These are phyloP conservation scores for Hymenoscyphus linearis DNA, from an alignment of 2,329 filamentous ascomycete genomes.

Conservation along the genomic window DNA sequence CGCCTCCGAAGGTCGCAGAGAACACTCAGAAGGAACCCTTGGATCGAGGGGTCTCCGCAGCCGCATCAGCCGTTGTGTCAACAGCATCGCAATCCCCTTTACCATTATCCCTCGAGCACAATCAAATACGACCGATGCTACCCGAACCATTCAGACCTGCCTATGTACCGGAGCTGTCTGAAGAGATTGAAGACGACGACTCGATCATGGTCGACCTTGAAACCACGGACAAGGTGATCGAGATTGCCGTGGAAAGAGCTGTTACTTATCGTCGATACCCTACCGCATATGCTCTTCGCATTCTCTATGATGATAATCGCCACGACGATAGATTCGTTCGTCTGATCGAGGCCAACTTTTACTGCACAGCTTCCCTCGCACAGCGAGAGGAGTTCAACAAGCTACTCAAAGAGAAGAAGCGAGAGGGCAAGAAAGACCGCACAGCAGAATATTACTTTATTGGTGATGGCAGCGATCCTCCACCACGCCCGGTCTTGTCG, in stretches of 20 bases:
- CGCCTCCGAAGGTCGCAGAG: constrained; percentile 12
- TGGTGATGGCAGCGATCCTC: constrained; percentile 29
- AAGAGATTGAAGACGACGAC: neutral
- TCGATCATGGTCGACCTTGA: constrained; percentile 15
- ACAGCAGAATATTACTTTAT: constrained; percentile 48
- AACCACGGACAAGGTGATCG: constrained; percentile 47
- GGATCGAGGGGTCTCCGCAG: constrained; percentile 8
- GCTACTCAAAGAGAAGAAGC: constrained; percentile 50
- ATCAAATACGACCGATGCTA: constrained; percentile 5
- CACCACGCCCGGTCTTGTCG: constrained; percentile 15
- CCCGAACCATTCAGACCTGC: neutral
- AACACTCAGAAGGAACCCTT: constrained; percentile 8
- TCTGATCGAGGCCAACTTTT: constrained; percentile 54
- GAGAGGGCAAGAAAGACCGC: constrained; percentile 50
- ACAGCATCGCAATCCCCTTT: constrained; percentile 14
- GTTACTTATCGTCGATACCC: constrained; percentile 52
- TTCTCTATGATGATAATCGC: constrained; percentile 54
- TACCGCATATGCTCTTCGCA: constrained; percentile 56
- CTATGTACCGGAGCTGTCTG: neutral
- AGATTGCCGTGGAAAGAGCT: constrained; percentile 54
- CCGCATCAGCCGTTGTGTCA: constrained; percentile 12
- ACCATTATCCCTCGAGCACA: constrained; percentile 1
- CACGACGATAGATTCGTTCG: constrained; percentile 46
- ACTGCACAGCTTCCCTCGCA: constrained; percentile 49
- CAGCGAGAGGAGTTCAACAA: constrained; percentile 47